Conservation (phyloP, 202 grass and related monocot species). For the Digitaria exilis region DNA sequence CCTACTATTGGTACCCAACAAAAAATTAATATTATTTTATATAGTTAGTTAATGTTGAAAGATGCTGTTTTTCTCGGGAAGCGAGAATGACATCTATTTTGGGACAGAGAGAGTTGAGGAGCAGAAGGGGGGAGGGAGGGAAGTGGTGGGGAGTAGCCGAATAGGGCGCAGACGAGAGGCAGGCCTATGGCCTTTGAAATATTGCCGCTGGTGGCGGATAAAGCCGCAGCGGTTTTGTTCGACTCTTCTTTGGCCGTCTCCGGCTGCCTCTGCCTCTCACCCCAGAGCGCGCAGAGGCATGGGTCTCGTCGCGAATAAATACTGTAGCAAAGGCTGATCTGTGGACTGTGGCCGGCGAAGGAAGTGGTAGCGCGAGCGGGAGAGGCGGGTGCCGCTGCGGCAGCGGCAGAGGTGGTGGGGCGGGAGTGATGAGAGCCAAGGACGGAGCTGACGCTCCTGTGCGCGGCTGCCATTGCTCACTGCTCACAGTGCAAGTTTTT, state of each 20-base stretch:
- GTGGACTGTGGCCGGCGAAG: not conserved
- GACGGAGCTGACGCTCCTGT: slow-evolving; percentile 7
- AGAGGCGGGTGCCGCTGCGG: slow-evolving; percentile 40
- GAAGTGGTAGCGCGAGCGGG: slow-evolving; percentile 30
- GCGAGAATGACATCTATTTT: too few species aligned
- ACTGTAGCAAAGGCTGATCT: not conserved
- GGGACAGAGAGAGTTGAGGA: too few species aligned
- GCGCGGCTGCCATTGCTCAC: not conserved
- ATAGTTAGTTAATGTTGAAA: too few species aligned
- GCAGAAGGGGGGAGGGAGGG: not conserved
- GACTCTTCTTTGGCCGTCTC: slow-evolving; percentile 8
- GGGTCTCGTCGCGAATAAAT: not conserved
- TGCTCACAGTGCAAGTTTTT: not conserved
- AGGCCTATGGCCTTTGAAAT: slow-evolving; percentile 46
- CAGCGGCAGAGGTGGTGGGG: slow-evolving; percentile 41
- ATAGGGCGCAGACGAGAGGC: slow-evolving; percentile 31
- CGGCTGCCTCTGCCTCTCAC: not conserved
- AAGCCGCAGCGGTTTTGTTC: slow-evolving; percentile 45
- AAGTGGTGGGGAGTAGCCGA: slow-evolving; percentile 9
- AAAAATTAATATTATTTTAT: too few species aligned
- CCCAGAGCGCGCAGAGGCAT: slow-evolving; percentile 4
- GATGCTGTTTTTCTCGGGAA: too few species aligned
- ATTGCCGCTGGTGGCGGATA: slow-evolving; percentile 1
- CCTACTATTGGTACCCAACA: too few species aligned
- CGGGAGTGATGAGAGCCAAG: not conserved